Evolutionary conservation across 768 basidiomycete genomes (phyloP), one percentile per base, ranked within the genome.

Genomic region (Pleurotus ostreatus): DNA sequence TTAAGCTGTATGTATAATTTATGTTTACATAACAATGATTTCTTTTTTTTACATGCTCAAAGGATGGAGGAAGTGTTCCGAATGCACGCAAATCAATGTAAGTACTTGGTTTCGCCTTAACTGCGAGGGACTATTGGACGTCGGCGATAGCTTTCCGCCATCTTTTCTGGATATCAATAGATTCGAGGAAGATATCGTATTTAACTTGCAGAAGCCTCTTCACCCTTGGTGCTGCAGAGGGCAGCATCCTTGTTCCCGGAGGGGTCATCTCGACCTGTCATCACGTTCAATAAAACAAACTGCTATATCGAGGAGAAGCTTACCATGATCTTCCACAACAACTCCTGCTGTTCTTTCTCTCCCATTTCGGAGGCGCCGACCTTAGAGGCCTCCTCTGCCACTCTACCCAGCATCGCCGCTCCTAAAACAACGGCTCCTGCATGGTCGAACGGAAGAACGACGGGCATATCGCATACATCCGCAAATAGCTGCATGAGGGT

Each of bases 281-380:
- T 23, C 26, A 20, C n/a, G 40, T 47, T 41, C 30, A 51, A 4
- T 16, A 58, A 38, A 54, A 9, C 45, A 7, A 53, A 7, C 20
- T 26, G 57, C 16, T 15, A 39, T 49, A 44, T 18, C 44, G 34
- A 49, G 40, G n/a, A 15, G 2, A 23, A 61, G 30, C 79, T 30
- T 56, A 86, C 94, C 96, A 98, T 98, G 63, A 95, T 89, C 46
- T 84, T 77, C 96, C 97, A 99, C 61, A 98, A 74, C 59, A 77
- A 71, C 59, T 86, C 79, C 20, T 83, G 83, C 59, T 85, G 80
- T 53, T 78, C 76, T 45, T 74, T 70, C 58, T 62, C 74, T 62
- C 49, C 74, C 52, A 74, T 65, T 46, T 69, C 68, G 22, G 70
- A 70, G 23, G 61, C 62, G 44, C 65, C 65, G 30, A 62, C 60